Evolutionary conservation across 208 protist genomes (phyloP).

Genomic region (Wallacemonas collosoma): DNA sequence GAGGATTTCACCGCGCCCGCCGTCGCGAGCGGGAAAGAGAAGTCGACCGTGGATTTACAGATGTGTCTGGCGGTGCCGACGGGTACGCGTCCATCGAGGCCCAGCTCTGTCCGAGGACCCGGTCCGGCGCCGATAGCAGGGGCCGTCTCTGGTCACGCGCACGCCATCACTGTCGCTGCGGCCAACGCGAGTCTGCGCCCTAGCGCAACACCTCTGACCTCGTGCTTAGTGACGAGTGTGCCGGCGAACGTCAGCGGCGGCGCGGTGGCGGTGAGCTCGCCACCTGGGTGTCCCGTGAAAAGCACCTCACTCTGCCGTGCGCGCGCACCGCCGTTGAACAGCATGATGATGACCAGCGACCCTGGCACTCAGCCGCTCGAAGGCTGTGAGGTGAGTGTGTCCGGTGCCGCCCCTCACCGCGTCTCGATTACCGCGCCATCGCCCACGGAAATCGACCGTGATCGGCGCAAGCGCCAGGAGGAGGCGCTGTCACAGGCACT

Average conservation of each 20-base stretch:
- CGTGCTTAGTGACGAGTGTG: conserved; percentile 9
- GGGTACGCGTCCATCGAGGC: too few relatives aligned
- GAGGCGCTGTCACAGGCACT: conserved; percentile 17
- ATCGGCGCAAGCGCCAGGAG: conserved; percentile 14
- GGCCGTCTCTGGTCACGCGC: background rate
- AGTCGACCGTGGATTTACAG: too few relatives aligned
- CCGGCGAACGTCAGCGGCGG: background rate
- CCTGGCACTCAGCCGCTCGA: background rate
- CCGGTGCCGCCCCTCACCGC: background rate
- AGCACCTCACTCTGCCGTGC: background rate
- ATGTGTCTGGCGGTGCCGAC: too few relatives aligned
- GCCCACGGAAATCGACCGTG: conserved; percentile 14
- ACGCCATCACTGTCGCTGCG: background rate
- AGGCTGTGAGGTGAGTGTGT: conserved; percentile 5
- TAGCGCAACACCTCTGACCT: background rate
- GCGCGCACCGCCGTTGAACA: conserved; percentile 2
- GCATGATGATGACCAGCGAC: background rate
- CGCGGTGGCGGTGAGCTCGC: background rate
- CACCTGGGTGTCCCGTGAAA: background rate
- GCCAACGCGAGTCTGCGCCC: background rate
- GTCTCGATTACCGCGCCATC: conserved; percentile 14
- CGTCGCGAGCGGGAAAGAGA: too few relatives aligned
- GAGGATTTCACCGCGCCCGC: too few relatives aligned
- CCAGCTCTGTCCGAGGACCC: too few relatives aligned
- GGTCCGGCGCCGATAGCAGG: background rate